Percentiles rank a stretch among this genome's conserved stretches.
phyloP scores from a whole-genome alignment of 495 filamentous ascomycete genomes.

The Xylaria cubensis region DNA sequence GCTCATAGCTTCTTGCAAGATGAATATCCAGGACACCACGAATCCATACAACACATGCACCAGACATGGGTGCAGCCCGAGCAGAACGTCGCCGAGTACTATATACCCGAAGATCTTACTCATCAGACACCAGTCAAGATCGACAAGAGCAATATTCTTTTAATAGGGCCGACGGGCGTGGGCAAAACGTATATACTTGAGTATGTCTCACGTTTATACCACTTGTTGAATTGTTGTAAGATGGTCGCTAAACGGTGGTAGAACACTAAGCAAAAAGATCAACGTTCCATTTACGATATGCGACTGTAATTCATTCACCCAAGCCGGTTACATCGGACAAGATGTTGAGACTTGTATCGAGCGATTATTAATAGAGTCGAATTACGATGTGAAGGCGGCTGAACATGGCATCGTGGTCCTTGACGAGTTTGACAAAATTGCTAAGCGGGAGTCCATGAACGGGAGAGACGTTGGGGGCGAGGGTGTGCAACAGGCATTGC shows the following conservation, averaged over 20 bases:
- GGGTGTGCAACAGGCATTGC: slow-evolving; percentile 92
- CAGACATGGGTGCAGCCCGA: slow-evolving; percentile 35
- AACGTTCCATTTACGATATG: slow-evolving; percentile 97
- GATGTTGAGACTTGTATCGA: slow-evolving; percentile 94
- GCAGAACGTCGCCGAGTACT: slow-evolving; percentile 40
- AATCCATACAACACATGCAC: slow-evolving; percentile 57
- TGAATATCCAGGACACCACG: slow-evolving; percentile 78
- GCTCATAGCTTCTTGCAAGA: slow-evolving; percentile 60
- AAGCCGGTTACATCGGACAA: slow-evolving; percentile 97
- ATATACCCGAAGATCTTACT: slow-evolving; percentile 49
- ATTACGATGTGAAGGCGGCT: slow-evolving; percentile 84
- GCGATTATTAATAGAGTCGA: slow-evolving; percentile 83
- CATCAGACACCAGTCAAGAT: slow-evolving; percentile 73
- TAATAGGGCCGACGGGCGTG: slow-evolving; percentile 92
- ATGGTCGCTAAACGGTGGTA: slow-evolving; percentile 32
- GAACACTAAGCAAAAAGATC: slow-evolving; percentile 63
- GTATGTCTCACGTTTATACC: slow-evolving; percentile 39
- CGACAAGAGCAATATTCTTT: slow-evolving; percentile 94
- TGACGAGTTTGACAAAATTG: slow-evolving; percentile 97
- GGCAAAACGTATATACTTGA: slow-evolving; percentile 97
- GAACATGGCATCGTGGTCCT: slow-evolving; percentile 94
- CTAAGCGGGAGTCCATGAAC: slow-evolving; percentile 60
- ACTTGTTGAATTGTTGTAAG: neutral
- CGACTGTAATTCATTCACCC: slow-evolving; percentile 96
- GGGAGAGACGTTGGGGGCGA: slow-evolving; percentile 85